Base-by-base conservation (phyloP, 1,139 yeast genomes). In the Candida mesenterica region DNA sequence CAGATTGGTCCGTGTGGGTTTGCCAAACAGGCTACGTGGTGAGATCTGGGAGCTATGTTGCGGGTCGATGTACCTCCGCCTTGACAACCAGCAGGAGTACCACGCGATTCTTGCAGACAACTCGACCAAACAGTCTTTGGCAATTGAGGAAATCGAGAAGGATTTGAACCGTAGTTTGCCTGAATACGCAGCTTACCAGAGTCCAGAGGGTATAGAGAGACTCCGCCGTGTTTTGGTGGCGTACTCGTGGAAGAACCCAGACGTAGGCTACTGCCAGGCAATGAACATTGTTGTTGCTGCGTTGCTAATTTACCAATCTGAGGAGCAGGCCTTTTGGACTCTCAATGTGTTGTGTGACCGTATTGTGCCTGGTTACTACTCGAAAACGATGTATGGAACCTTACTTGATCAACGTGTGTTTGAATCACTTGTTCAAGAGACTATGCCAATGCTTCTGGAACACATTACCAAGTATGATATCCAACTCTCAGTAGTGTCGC, bases 231-330 rank as follows among this genome's bases (percentile, higher is more conserved):
- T 94, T 1, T 70, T 94, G 43, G 84, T 94, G 0, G 96, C 96
- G 0, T 94, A 89, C 53, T 87, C 97, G 0, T 92, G 97, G 97
- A 87, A 86, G 50, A 89, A 90, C 54, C 97, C 97, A 0, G 96
- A 92, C 35, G 88, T 94, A 15, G 99, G 99, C 0, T 94, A 94
- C 59, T 94, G 99, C 57, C 98, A 94, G 57, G 98, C 98, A 1
- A 94, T 94, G 99, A 94, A 94, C 57, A 94, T 94, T 39, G 97
- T 94, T 5, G 87, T 83, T 1, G 99, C 99, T 1, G 97, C 96
- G 0, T 63, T 94, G 37, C 68, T 94, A 41, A 92, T 94, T 37
- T 90, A 84, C 58, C 90, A 89, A 84, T 84, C 95, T 6, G 98
- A 94, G 58, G 98, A 92, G 46, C 98, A 94, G 59, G 97, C 97